Evolutionary conservation across 768 basidiomycete species (phyloP).

Genomic region (Neoboletus brunneissimus): DNA sequence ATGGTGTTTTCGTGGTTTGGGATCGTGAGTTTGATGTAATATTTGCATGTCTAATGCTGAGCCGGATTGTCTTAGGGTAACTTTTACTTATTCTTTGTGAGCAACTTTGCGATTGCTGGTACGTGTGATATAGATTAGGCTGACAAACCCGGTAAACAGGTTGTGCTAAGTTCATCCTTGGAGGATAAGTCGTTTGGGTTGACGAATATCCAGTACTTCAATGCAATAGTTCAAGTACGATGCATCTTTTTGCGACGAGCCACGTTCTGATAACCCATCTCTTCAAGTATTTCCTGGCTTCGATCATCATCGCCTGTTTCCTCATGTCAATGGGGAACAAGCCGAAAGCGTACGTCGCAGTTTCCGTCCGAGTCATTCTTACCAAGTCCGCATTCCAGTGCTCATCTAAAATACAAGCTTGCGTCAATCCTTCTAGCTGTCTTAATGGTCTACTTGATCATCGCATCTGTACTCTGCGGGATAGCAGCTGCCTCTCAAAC

Average conservation of each 20-base stretch:
- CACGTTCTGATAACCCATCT: slow-evolving; percentile 1
- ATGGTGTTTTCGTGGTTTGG: slow-evolving; percentile 93
- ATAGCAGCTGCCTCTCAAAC: slow-evolving; percentile 67
- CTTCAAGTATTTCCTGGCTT: slow-evolving; percentile 74
- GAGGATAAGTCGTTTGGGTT: slow-evolving; percentile 71
- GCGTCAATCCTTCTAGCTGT: slow-evolving; percentile 70
- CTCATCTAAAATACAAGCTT: slow-evolving; percentile 69
- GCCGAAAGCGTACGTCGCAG: slow-evolving; percentile 62
- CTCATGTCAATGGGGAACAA: slow-evolving; percentile 96
- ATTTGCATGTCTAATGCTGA: not conserved
- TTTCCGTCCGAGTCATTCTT: not conserved
- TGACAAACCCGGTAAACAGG: slow-evolving; percentile 39
- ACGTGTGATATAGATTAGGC: not conserved
- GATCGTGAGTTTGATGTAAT: slow-evolving; percentile 51
- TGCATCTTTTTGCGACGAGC: not conserved
- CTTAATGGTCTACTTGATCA: slow-evolving; percentile 81
- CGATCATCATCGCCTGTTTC: slow-evolving; percentile 85
- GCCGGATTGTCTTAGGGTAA: slow-evolving; percentile 60
- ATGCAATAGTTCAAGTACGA: slow-evolving; percentile 68
- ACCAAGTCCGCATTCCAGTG: slow-evolving; percentile 12
- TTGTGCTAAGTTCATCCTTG: slow-evolving; percentile 84
- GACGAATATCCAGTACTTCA: slow-evolving; percentile 65
- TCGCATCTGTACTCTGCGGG: slow-evolving; percentile 79
- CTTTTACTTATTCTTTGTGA: slow-evolving; percentile 90
- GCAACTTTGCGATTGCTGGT: slow-evolving; percentile 23